A percentile compares a stretch with the other conserved stretches of the same genome.
Evolutionary conservation across 371 early-diverging fungal species (phyloP).

Genomic region (Mucor mucedo): DNA sequence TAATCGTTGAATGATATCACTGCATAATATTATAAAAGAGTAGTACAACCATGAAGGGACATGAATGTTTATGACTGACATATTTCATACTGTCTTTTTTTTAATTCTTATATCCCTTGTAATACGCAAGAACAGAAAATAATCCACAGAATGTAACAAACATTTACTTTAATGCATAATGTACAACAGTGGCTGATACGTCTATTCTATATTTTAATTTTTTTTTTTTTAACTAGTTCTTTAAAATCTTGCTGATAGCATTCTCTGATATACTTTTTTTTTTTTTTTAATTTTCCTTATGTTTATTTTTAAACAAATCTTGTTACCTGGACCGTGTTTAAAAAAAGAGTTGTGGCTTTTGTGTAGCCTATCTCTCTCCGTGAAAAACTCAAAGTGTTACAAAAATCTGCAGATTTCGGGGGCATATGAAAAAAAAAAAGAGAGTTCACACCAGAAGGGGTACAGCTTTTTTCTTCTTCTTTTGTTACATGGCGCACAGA

Average conservation of each 20-base stretch:
- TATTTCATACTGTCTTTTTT: no score
- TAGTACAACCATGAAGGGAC: no score
- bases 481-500: slow-evolving; percentile 2
- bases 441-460: no score
- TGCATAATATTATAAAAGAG: no score
- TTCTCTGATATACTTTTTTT: neutral
- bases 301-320: neutral
- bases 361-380: neutral
- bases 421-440: no score
- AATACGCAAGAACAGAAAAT: neutral
- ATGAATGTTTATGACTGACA: no score
- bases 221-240: neutral
- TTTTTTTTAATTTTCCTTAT: neutral
- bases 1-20: neutral
- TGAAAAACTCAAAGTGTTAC: no score
- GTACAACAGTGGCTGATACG: slow-evolving; percentile 20
- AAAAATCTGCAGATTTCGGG: no score
- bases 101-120: neutral
- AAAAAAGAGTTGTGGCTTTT: neutral
- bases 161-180: neutral
- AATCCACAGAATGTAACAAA: slow-evolving; percentile 3
- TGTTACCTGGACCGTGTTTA: neutral
- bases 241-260: neutral
- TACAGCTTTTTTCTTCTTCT: neutral
- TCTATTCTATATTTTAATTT: neutral